A percentile compares a stretch with the other conserved stretches of the same genome.
phyloP scores from a whole-genome alignment of 2,329 filamentous ascomycete genomes.

The Helicocarpus griseus region DNA sequence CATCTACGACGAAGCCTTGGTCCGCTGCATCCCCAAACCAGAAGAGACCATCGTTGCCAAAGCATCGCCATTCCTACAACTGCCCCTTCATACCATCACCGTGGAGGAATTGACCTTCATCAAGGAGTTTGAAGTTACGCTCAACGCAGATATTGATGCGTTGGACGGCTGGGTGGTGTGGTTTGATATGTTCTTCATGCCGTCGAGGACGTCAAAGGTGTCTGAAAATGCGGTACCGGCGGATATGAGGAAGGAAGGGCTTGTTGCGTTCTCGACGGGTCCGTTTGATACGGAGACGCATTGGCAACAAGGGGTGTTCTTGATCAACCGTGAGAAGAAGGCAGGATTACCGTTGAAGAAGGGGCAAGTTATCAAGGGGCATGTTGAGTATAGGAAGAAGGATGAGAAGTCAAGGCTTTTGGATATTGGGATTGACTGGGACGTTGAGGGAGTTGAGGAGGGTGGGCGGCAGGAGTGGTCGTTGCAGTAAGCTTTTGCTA shows the following conservation, averaged over 20 bases:
- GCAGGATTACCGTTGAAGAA: conserved; percentile 39
- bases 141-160: conserved; percentile 53
- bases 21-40: conserved; percentile 52
- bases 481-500: conserved; percentile 23
- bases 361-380: conserved; percentile 53
- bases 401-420: conserved; percentile 60
- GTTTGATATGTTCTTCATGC: conserved; percentile 90
- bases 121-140: conserved; percentile 52
- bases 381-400: conserved; percentile 60
- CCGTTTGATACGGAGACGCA: conserved; percentile 70
- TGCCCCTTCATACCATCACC: conserved; percentile 66
- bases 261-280: conserved; percentile 78
- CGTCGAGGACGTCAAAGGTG: conserved; percentile 42
- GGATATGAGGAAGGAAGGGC: conserved; percentile 55
- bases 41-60: conserved; percentile 44
- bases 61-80: conserved; percentile 57
- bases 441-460: conserved; percentile 32
- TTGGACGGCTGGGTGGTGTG: conserved; percentile 86
- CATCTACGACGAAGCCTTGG: conserved; percentile 71
- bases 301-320: conserved; percentile 76
- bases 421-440: conserved; percentile 56
- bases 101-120: conserved; percentile 67
- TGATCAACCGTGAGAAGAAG: conserved; percentile 52
- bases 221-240: conserved; percentile 45
- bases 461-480: conserved; percentile 34